These are phyloP conservation scores for Metschnikowia santaceciliae DNA, from an alignment of 805 yeast species.

Conservation along the genomic window DNA sequence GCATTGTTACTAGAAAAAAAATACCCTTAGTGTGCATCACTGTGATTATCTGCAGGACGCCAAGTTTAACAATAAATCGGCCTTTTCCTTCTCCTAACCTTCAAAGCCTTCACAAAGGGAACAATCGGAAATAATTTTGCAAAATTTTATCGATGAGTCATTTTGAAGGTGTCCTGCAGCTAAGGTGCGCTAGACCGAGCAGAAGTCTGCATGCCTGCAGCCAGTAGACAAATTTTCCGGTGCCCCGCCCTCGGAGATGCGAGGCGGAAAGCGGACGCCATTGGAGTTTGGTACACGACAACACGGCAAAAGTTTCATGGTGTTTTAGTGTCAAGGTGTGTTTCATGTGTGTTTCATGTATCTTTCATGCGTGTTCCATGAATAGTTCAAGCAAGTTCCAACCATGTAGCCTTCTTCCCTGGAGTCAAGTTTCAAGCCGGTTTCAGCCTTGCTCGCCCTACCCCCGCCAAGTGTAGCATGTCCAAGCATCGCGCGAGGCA, in stretches of 20 bases:
- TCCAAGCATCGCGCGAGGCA: background rate
- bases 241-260: conserved; percentile 5
- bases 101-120: too few relatives aligned
- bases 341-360: too few relatives aligned
- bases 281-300: background rate
- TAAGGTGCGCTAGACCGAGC: conserved; percentile 1
- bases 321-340: too few relatives aligned
- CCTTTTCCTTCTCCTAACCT: too few relatives aligned
- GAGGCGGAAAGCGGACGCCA: background rate
- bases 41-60: too few relatives aligned
- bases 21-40: too few relatives aligned
- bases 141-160: background rate
- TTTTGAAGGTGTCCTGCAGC: background rate
- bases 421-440: background rate
- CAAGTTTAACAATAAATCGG: too few relatives aligned
- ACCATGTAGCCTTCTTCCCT: too few relatives aligned
- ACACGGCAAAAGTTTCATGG: background rate
- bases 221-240: conserved; percentile 5
- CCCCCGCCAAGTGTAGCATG: background rate
- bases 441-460: background rate
- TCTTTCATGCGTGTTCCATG: background rate
- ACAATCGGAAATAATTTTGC: background rate
- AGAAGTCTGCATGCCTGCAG: background rate
- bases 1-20: too few relatives aligned
- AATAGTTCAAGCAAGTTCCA: background rate